A percentile compares a stretch with the other conserved stretches of the same genome.
Conservation (phyloP, 192 early-diverging fungal genomes). For the Backusella luteola region DNA sequence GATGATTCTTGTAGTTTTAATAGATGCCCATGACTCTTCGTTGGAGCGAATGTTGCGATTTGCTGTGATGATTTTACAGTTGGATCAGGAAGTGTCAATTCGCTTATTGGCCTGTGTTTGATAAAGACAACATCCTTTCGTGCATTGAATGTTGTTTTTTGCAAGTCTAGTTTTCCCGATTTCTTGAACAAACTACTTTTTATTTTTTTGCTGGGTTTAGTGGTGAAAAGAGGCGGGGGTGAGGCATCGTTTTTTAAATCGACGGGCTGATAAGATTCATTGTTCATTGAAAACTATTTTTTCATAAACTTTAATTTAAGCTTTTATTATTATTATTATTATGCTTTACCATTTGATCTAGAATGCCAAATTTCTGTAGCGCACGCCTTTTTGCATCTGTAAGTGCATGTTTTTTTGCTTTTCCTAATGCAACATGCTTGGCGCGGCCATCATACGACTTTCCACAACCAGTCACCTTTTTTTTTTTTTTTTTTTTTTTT, state of each 20-base stretch:
- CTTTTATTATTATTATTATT: constrained; percentile 53
- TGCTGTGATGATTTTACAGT: background rate
- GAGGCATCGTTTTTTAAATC: background rate
- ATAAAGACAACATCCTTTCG: background rate
- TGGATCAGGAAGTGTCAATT: background rate
- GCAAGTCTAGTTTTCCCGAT: background rate
- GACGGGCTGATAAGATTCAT: background rate
- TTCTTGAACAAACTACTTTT: background rate
- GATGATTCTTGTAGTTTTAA: background rate
- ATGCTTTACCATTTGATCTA: constrained; percentile 73
- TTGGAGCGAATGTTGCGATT: background rate
- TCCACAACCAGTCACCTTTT: no score
- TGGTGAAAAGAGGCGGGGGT: background rate
- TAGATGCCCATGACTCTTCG: background rate
- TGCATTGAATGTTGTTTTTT: background rate
- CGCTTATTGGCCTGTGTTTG: background rate
- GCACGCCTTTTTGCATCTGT: constrained; percentile 92
- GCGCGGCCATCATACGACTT: no score
- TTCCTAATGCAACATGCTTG: constrained; percentile 81
- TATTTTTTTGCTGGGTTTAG: background rate
- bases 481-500: no score
- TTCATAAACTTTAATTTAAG: background rate
- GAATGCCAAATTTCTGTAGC: constrained; percentile 79
- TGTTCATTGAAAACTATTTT: background rate
- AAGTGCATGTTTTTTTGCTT: constrained; percentile 87